These are phyloP conservation scores for Schizosaccharomyces versatilis DNA, from an alignment of 1,139 yeast species.

Conservation along the genomic window DNA sequence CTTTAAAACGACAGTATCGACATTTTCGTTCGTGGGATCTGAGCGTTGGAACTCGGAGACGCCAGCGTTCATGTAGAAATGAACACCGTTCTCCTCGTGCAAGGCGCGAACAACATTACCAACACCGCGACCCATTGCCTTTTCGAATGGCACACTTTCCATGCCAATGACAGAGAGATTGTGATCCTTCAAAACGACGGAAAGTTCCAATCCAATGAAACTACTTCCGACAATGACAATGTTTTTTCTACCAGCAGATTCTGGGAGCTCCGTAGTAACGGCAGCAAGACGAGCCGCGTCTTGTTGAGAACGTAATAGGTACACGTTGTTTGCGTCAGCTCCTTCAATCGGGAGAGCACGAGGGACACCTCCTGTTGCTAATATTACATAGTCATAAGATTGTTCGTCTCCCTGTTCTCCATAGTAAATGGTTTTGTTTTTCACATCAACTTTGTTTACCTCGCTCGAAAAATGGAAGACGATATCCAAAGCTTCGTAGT, in stretches of 20 bases:
- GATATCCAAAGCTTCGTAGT: conserved; percentile 9
- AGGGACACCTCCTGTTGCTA: conserved; percentile 11
- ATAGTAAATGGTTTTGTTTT: conserved; percentile 5
- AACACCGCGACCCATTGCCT: conserved; percentile 8
- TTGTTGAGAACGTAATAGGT: conserved; percentile 7
- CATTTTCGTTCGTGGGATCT: conserved; percentile 4
- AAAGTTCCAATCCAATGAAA: conserved; percentile 11
- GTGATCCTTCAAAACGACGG: conserved; percentile 8
- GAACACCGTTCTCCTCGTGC: conserved; percentile 8
- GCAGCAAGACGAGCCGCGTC: conserved; percentile 8
- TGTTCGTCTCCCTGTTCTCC: conserved; percentile 2
- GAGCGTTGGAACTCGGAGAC: conserved; percentile 9
- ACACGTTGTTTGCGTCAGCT: conserved; percentile 9
- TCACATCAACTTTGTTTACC: conserved; percentile 7
- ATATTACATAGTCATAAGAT: conserved; percentile 7
- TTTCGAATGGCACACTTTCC: conserved; percentile 8
- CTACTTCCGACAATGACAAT: conserved; percentile 11
- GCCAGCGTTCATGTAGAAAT: conserved; percentile 9
- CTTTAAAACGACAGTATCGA: conserved; percentile 7
- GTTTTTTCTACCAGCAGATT: conserved; percentile 7
- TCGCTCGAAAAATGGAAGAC: conserved; percentile 5
- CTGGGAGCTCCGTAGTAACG: conserved; percentile 1
- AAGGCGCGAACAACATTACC: conserved; percentile 7
- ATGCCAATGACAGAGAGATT: conserved; percentile 9
- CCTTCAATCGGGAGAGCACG: conserved; percentile 10